These are phyloP conservation scores for Tylopilus vinaceipallidus DNA, from an alignment of 768 basidiomycete species.

Conservation along the genomic window DNA sequence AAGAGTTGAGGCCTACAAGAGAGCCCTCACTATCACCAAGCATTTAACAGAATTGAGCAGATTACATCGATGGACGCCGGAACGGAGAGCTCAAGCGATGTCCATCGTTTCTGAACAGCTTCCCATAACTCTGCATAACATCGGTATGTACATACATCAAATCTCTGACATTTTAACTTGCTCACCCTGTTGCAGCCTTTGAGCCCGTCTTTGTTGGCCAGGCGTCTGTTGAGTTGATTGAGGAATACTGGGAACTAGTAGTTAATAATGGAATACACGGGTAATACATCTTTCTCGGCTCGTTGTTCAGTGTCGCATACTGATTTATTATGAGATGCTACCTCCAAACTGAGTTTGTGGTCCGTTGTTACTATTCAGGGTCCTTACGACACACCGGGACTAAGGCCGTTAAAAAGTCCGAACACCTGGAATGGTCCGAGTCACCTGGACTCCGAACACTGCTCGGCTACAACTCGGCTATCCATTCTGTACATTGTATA, in stretches of 20 bases:
- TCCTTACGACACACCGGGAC: too few species aligned
- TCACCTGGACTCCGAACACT: too few species aligned
- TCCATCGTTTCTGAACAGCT: conserved; percentile 49
- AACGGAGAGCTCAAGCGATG: conserved; percentile 47
- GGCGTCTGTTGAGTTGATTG: conserved; percentile 51
- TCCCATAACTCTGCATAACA: conserved; percentile 44
- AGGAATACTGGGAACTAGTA: conserved; percentile 50
- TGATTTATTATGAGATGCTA: conserved; percentile 48
- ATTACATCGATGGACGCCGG: conserved; percentile 48
- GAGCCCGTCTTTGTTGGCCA: conserved; percentile 66
- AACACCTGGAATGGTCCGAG: too few species aligned
- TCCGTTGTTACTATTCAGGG: too few species aligned
- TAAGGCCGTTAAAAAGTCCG: too few species aligned
- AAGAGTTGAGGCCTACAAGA: conserved; percentile 55
- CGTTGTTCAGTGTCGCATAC: background rate
- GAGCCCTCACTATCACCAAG: conserved; percentile 52
- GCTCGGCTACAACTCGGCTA: too few species aligned
- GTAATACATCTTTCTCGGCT: conserved; percentile 12
- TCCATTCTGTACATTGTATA: too few species aligned
- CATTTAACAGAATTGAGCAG: conserved; percentile 60
- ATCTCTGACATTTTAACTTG: conserved; percentile 26
- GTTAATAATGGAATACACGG: conserved; percentile 58
- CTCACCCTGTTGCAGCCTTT: conserved; percentile 40
- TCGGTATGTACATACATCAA: conserved; percentile 28
- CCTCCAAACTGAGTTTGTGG: conserved; percentile 75